Conservation (phyloP, 371 early-diverging fungal species). For the Mucor piriformis region DNA sequence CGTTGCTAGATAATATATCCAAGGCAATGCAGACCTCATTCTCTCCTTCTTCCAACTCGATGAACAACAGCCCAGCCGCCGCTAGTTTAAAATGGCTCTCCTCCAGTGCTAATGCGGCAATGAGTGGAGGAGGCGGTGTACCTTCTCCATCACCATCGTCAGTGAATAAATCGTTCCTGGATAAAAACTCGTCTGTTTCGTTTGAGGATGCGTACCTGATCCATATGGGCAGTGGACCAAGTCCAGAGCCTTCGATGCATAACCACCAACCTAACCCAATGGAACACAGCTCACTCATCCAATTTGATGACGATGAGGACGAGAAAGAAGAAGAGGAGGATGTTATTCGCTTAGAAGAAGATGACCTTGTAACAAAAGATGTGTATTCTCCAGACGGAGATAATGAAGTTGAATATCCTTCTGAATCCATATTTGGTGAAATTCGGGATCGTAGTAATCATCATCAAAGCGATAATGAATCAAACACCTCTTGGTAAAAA, state of each 20-base stretch:
- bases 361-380: constrained; percentile 16
- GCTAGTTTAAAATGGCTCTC: constrained; percentile 38
- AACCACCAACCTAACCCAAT: constrained; percentile 2
- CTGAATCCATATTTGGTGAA: constrained; percentile 43
- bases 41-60: constrained; percentile 29
- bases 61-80: constrained; percentile 35
- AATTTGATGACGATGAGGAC: constrained; percentile 45
- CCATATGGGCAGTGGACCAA: constrained; percentile 58
- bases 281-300: constrained; percentile 41
- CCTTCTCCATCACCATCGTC: constrained; percentile 17
- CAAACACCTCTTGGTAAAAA: constrained; percentile 6
- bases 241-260: constrained; percentile 26
- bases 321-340: constrained; percentile 17
- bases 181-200: constrained; percentile 48
- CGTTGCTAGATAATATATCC: constrained; percentile 45
- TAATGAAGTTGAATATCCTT: constrained; percentile 59
- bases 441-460: not conserved
- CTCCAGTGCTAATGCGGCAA: constrained; percentile 33
- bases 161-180: constrained; percentile 4
- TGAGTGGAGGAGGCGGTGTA: not conserved
- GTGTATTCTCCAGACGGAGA: constrained; percentile 67
- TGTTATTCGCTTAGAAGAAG: constrained; percentile 25
- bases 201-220: constrained; percentile 68
- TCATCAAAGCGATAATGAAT: constrained; percentile 8
- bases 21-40: constrained; percentile 56